A percentile compares a stretch with the other conserved stretches of the same genome.
Conservation (phyloP, 2,329 filamentous ascomycete species). For the Penicillium sp. region DNA sequence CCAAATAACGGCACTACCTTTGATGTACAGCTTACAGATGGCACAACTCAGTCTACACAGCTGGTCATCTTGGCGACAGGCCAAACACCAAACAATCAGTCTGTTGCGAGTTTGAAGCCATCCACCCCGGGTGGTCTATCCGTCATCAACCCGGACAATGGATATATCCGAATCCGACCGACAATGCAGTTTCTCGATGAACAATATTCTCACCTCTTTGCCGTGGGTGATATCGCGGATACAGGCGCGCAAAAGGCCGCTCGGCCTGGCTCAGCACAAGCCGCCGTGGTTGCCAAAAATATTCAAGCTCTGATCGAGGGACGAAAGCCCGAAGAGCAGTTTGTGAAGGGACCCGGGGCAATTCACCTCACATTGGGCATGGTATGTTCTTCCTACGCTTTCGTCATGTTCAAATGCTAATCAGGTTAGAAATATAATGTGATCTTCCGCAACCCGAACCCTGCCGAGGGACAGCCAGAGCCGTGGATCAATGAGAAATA, state of each 20-base stretch:
- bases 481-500: constrained; percentile 29
- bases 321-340: constrained; percentile 20
- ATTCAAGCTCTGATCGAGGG: constrained; percentile 23
- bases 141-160: constrained; percentile 32
- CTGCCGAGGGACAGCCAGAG: constrained; percentile 31
- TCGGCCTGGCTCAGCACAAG: constrained; percentile 29
- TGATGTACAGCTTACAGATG: constrained; percentile 29
- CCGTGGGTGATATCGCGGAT: constrained; percentile 35
- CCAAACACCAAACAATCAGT: constrained; percentile 44
- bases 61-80: constrained; percentile 46
- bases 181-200: constrained; percentile 33
- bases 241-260: constrained; percentile 35
- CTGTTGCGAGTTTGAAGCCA: constrained; percentile 26
- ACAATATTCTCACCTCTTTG: constrained; percentile 30
- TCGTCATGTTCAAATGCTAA: constrained; percentile 3
- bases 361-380: constrained; percentile 35
- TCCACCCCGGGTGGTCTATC: constrained; percentile 13
- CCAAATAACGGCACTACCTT: constrained; percentile 23
- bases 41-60: constrained; percentile 30
- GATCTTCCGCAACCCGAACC: constrained; percentile 35
- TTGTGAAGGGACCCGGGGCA: constrained; percentile 25
- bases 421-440: constrained; percentile 32
- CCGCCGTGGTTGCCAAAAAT: constrained; percentile 31
- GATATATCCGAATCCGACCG: constrained; percentile 30
- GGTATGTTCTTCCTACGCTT: constrained; percentile 28